Evolutionary conservation across 768 basidiomycete species (phyloP).

Genomic region (Roridomyces roridus): DNA sequence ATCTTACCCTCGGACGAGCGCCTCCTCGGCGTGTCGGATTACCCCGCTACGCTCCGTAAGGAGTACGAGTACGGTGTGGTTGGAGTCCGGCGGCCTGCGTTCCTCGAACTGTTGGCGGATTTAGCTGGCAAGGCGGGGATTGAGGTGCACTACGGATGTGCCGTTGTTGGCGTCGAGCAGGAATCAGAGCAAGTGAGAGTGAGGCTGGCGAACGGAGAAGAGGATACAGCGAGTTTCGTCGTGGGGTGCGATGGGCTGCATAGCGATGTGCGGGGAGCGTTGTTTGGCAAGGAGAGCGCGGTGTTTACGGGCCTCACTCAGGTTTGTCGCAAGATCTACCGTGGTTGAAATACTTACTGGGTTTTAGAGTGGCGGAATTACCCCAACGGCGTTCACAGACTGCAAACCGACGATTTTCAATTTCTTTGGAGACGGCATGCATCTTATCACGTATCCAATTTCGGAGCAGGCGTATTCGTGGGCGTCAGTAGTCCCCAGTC

Average conservation of each 20-base stretch:
- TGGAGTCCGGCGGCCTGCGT: slow-evolving; percentile 36
- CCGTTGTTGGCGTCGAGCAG: slow-evolving; percentile 39
- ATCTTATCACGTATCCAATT: slow-evolving; percentile 44
- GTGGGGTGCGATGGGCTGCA: slow-evolving; percentile 54
- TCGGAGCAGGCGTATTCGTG: slow-evolving; percentile 37
- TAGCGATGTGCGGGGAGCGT: slow-evolving; percentile 40
- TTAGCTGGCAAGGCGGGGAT: slow-evolving; percentile 38
- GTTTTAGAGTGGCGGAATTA: slow-evolving; percentile 41
- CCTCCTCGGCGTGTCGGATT: slow-evolving; percentile 32
- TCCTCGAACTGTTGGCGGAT: slow-evolving; percentile 38
- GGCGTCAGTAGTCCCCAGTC: slow-evolving; percentile 36
- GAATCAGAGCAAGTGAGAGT: slow-evolving; percentile 35
- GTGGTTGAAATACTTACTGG: background rate
- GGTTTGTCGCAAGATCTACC: slow-evolving; percentile 26
- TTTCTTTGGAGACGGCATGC: slow-evolving; percentile 42
- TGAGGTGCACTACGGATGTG: slow-evolving; percentile 39
- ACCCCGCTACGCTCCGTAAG: slow-evolving; percentile 26
- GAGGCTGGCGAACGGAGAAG: slow-evolving; percentile 40
- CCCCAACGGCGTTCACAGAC: slow-evolving; percentile 26
- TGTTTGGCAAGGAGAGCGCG: slow-evolving; percentile 44
- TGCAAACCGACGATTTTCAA: slow-evolving; percentile 34
- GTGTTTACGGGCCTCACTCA: slow-evolving; percentile 47
- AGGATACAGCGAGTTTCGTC: slow-evolving; percentile 43
- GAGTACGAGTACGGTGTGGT: slow-evolving; percentile 33
- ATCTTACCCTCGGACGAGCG: slow-evolving; percentile 31